These are phyloP conservation scores for Coemansia sp. DNA, from an alignment of 192 early-diverging fungal species.

Conservation along the genomic window DNA sequence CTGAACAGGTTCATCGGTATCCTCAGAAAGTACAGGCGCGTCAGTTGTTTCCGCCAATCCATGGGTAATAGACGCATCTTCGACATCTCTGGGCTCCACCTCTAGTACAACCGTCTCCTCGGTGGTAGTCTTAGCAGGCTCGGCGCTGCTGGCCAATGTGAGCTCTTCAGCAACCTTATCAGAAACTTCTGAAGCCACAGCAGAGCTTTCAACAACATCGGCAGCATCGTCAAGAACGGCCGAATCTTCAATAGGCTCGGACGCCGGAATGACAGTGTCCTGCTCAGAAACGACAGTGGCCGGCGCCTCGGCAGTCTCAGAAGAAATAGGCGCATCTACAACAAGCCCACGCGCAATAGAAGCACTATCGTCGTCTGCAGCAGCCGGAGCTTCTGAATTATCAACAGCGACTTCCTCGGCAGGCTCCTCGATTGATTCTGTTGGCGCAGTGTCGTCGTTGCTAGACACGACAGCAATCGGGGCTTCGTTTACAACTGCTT, in stretches of 20 bases:
- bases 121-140: neutral
- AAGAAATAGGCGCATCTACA: neutral
- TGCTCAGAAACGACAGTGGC: neutral
- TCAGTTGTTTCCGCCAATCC: neutral
- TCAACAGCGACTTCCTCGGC: neutral
- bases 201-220: neutral
- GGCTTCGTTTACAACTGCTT: neutral
- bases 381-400: neutral
- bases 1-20: neutral
- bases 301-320: conserved; percentile 5
- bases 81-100: neutral
- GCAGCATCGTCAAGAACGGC: neutral
- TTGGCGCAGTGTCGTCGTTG: neutral
- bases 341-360: neutral
- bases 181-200: neutral
- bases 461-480: neutral
- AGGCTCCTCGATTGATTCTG: neutral
- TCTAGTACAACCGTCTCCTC: neutral
- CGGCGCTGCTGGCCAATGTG: neutral
- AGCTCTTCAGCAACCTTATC: neutral
- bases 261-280: neutral
- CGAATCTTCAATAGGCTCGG: neutral
- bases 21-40: neutral
- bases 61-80: neutral
- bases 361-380: neutral